Evolutionary conservation across 495 filamentous ascomycete species (phyloP), one percentile per base, ranked within the genome.

Genomic region (Penicillium salamii): DNA sequence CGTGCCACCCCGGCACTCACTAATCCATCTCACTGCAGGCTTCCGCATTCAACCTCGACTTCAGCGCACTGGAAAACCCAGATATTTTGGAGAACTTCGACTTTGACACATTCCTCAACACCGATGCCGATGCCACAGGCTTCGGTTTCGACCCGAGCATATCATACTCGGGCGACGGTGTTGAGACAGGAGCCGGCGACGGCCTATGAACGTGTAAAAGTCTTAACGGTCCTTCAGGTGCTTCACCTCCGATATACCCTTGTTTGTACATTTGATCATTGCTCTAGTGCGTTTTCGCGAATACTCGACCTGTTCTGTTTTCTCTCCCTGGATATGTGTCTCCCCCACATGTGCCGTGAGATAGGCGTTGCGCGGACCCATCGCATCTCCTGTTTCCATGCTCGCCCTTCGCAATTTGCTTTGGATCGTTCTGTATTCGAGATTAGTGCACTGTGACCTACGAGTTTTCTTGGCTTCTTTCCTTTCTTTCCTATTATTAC

Each of bases 51-150:
- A 78, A 67, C 35, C 75, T 88, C 61, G 83, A 85, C 46, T 88
- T 89, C 60, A 76, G 75, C 55, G 59, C 66, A 36, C 67, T 87
- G 58, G 76, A 81, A 45, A 80, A 77, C 23, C 71, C 72, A 37
- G 79, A 91, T 63, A 85, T 95, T n/a, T 73, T 97, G 40, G 86
- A 90, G 61, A 87, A 88, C 57, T 97, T 97, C 56, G 92, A 97
- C 67, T 97, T 97, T 65, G 92, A 97, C 67, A 90, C 88, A 0
- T 97, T 97, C 80, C 73, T 97, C 42, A 83, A 84, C 52, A 83
- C 78, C 8, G 80, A 83, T 50, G 76, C 78, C 46, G 72, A 72
- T 19, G 68, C 63, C 12, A 67, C 69, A 29, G 69, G 68, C 26
- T 78, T 82, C 45, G 75, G 71, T 15, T 85, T 85, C 48, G 75